phyloP scores from a whole-genome alignment of 2,329 filamentous ascomycete species.

The Epichloe typhina region DNA sequence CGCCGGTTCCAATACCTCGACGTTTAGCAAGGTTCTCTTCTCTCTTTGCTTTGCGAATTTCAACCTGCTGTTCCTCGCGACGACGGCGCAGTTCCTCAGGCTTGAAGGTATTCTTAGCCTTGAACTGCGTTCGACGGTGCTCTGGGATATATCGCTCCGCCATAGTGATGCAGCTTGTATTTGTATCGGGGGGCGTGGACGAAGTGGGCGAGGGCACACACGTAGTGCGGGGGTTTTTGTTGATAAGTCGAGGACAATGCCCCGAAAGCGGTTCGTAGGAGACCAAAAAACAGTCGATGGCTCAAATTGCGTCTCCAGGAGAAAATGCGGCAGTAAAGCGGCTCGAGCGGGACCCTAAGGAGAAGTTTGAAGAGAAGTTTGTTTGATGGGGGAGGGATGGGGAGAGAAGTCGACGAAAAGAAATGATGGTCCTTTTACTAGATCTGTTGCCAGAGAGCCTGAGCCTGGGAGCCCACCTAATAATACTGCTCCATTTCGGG shows the following conservation, averaged over 20 bases:
- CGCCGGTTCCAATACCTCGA: slow-evolving; percentile 77
- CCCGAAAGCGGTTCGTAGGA: background rate
- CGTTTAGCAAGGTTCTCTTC: slow-evolving; percentile 98
- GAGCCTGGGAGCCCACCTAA: slow-evolving; percentile 8
- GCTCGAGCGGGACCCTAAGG: slow-evolving; percentile 2
- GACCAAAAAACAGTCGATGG: background rate
- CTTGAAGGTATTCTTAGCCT: slow-evolving; percentile 98
- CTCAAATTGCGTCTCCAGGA: slow-evolving; percentile 1
- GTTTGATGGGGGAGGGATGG: slow-evolving; percentile 1
- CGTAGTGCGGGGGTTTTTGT: slow-evolving; percentile 5
- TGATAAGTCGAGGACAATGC: slow-evolving; percentile 1
- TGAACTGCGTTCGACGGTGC: slow-evolving; percentile 98
- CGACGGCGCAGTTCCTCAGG: slow-evolving; percentile 96
- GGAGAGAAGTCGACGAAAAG: slow-evolving; percentile 8
- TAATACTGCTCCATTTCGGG: slow-evolving; percentile 2
- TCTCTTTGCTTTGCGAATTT: slow-evolving; percentile 96
- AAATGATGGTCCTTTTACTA: slow-evolving; percentile 6
- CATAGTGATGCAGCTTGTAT: slow-evolving; percentile 44
- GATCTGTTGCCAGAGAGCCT: slow-evolving; percentile 11
- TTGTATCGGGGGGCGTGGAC: background rate
- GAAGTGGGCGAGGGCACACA: slow-evolving; percentile 4
- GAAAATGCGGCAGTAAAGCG: slow-evolving; percentile 1
- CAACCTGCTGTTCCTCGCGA: slow-evolving; percentile 97
- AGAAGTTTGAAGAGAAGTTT: slow-evolving; percentile 1
- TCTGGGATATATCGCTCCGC: slow-evolving; percentile 98